Conservation (phyloP, 441 rosid species). For the Dalechampia spathulata region DNA sequence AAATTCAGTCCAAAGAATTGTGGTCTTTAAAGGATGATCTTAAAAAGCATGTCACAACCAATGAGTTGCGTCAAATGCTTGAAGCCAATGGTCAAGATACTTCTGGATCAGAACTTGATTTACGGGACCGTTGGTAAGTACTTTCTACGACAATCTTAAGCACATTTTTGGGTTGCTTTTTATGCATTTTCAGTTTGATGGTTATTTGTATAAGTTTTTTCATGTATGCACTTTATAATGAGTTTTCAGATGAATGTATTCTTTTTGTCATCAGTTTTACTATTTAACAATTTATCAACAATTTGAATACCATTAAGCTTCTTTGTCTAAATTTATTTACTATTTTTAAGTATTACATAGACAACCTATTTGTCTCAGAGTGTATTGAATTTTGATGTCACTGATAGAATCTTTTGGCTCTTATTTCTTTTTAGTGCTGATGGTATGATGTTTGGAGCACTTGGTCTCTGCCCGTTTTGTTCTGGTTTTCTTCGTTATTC, state of each 20-base stretch:
- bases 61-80: conserved; percentile 80
- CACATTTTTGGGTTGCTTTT: too few relatives aligned
- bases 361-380: background rate
- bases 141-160: conserved; percentile 1
- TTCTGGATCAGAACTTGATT: conserved; percentile 79
- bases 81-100: conserved; percentile 70
- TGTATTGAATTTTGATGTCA: conserved; percentile 1
- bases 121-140: conserved; percentile 78
- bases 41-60: conserved; percentile 65
- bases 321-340: too few relatives aligned
- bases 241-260: too few relatives aligned
- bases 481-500: conserved; percentile 63
- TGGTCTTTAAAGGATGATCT: conserved; percentile 90
- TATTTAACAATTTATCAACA: too few relatives aligned
- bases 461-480: conserved; percentile 66
- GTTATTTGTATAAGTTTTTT: background rate
- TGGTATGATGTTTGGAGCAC: conserved; percentile 96
- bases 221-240: background rate
- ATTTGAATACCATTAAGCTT: too few relatives aligned
- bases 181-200: too few relatives aligned
- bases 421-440: conserved; percentile 56
- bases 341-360: background rate
- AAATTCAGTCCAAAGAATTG: conserved; percentile 71
- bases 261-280: too few relatives aligned
- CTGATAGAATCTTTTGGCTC: too few relatives aligned